Conservation (phyloP, 331 rosid genomes). For the Quercus lobata region DNA sequence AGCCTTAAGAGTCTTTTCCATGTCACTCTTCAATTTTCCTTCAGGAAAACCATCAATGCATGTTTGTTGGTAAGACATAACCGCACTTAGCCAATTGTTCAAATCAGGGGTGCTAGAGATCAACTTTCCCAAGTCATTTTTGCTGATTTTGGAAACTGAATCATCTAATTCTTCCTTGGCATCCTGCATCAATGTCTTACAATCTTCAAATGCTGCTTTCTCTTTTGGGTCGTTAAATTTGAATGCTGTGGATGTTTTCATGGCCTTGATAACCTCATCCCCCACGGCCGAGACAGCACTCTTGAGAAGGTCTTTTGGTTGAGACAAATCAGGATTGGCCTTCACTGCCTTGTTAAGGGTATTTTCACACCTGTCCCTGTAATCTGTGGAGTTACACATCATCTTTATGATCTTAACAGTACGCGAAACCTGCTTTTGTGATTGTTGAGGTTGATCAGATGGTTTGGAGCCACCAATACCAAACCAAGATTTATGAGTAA, state of each 20-base stretch:
- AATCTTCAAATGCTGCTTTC: conserved; percentile 68
- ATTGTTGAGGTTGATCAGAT: neutral
- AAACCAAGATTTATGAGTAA: neutral
- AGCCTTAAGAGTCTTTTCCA: conserved; percentile 25
- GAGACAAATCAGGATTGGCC: neutral
- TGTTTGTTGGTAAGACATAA: conserved; percentile 63
- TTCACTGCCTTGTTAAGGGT: conserved; percentile 29
- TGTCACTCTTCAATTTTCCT: conserved; percentile 43
- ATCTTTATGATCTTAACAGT: conserved; percentile 24
- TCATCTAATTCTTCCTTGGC: conserved; percentile 51
- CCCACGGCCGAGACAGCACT: conserved; percentile 30
- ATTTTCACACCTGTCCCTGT: conserved; percentile 46
- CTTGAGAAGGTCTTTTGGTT: conserved; percentile 61
- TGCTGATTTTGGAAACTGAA: conserved; percentile 17
- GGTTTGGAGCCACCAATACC: neutral
- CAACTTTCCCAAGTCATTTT: conserved; percentile 7
- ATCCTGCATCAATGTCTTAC: conserved; percentile 41
- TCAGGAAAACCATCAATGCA: conserved; percentile 79
- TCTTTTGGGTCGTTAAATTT: conserved; percentile 36
- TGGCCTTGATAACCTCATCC: conserved; percentile 44
- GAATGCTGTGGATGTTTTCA: conserved; percentile 14
- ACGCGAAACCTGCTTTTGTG: neutral
- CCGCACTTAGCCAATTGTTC: conserved; percentile 85
- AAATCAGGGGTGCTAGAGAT: conserved; percentile 30
- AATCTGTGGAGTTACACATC: conserved; percentile 51